Evolutionary conservation across 352 stramenopile species (phyloP).

Genomic region (Pythium pyrilobum): DNA sequence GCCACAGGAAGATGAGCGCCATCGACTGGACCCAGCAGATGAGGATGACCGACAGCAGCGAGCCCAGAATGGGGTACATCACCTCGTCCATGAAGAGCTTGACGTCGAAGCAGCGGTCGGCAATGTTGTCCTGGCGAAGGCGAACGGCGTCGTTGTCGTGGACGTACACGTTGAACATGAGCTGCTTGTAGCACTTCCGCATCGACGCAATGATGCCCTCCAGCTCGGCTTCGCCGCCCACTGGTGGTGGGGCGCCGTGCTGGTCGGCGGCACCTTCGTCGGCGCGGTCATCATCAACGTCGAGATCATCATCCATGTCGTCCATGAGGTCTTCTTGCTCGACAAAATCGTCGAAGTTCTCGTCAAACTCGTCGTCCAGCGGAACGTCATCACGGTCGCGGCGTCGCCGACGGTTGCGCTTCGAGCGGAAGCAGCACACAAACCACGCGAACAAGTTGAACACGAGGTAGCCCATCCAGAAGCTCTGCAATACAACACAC

Average conservation of each 20-base stretch:
- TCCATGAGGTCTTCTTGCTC: conserved; percentile 14
- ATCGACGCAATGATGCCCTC: conserved; percentile 50
- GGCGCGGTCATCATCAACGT: conserved; percentile 1
- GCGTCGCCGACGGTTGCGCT: conserved; percentile 34
- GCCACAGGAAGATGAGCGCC: conserved; percentile 35
- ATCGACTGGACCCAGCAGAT: conserved; percentile 45
- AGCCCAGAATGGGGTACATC: conserved; percentile 43
- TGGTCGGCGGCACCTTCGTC: conserved; percentile 8
- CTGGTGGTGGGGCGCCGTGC: background rate
- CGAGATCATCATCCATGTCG: conserved; percentile 18
- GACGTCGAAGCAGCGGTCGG: conserved; percentile 68
- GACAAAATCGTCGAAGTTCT: conserved; percentile 22
- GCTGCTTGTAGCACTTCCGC: conserved; percentile 60
- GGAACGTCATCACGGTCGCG: conserved; percentile 20
- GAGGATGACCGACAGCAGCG: conserved; percentile 48
- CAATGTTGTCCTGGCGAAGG: conserved; percentile 51
- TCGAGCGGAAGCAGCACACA: conserved; percentile 65
- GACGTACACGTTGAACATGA: conserved; percentile 65
- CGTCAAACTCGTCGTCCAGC: conserved; percentile 30
- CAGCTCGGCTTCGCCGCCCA: conserved; percentile 27
- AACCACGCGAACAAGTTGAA: conserved; percentile 73
- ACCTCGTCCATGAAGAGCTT: conserved; percentile 57
- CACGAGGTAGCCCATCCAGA: conserved; percentile 69
- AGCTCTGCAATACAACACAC: conserved; percentile 30
- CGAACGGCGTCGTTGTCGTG: conserved; percentile 66